Conservation (phyloP, 768 basidiomycete genomes). For the Suillus cothurnatus region DNA sequence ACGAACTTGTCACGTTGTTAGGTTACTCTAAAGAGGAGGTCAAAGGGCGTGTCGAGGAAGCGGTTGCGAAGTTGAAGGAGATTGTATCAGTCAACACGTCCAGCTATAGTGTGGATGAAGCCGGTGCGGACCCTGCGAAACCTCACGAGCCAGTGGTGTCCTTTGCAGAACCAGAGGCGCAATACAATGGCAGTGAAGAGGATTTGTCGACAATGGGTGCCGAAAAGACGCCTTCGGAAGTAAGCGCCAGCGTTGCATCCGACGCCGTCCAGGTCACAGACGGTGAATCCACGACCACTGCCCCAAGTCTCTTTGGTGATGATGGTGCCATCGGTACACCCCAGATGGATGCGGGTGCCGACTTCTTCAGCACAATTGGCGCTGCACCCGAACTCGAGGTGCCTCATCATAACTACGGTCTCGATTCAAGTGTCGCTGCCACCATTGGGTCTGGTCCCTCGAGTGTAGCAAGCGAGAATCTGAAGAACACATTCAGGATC, state of each 20-base stretch:
- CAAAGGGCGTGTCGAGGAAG: conserved; percentile 74
- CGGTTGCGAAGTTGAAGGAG: conserved; percentile 73
- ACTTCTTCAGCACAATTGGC: conserved; percentile 88
- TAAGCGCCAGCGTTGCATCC: conserved; percentile 64
- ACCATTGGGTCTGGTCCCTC: conserved; percentile 92
- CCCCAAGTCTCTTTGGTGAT: conserved; percentile 86
- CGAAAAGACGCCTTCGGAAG: conserved; percentile 59
- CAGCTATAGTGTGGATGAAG: conserved; percentile 40
- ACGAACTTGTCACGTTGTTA: conserved; percentile 86
- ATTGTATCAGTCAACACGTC: conserved; percentile 29
- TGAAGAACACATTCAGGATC: conserved; percentile 87
- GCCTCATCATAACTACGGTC: conserved; percentile 77
- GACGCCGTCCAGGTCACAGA: conserved; percentile 65
- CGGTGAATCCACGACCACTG: conserved; percentile 82
- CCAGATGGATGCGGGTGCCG: conserved; percentile 65
- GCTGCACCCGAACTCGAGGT: conserved; percentile 58
- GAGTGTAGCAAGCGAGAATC: conserved; percentile 70
- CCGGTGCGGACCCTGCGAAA: conserved; percentile 43
- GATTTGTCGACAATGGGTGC: conserved; percentile 30
- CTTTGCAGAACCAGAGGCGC: conserved; percentile 72
- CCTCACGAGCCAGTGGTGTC: conserved; percentile 80
- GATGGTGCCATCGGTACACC: conserved; percentile 65
- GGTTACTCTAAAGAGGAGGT: conserved; percentile 93
- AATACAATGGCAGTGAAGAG: conserved; percentile 32
- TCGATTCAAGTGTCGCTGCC: conserved; percentile 92